These are phyloP conservation scores for Fusarium setosum DNA, from an alignment of 2,329 filamentous ascomycete species.

Conservation along the genomic window DNA sequence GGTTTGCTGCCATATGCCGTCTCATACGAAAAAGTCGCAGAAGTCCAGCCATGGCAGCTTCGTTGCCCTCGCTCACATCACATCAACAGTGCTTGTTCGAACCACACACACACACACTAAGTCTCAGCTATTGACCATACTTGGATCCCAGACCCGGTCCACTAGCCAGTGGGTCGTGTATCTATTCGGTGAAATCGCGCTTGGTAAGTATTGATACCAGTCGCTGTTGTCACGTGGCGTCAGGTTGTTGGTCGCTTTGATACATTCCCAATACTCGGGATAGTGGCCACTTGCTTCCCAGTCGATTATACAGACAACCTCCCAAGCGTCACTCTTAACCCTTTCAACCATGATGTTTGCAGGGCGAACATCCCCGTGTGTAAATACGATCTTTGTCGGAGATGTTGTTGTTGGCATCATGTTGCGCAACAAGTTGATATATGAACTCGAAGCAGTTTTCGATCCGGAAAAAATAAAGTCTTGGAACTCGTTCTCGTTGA, in stretches of 20 bases:
- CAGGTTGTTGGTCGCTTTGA: conserved; percentile 32
- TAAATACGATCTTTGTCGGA: conserved; percentile 14
- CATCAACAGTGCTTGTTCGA: background rate
- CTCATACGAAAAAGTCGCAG: too few relatives aligned
- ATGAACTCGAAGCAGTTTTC: conserved; percentile 10
- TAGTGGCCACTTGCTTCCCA: conserved; percentile 33
- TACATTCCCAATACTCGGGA: conserved; percentile 34
- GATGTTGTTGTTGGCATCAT: conserved; percentile 4
- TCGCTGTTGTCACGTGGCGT: background rate
- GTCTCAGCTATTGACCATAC: background rate
- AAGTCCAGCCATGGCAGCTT: too few relatives aligned
- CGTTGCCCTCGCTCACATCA: background rate
- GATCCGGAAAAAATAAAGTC: conserved; percentile 21
- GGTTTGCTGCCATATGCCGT: too few relatives aligned
- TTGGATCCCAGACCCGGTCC: background rate
- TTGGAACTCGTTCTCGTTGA: conserved; percentile 7
- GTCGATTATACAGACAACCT: conserved; percentile 23
- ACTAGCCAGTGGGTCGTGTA: background rate
- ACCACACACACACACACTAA: too few relatives aligned
- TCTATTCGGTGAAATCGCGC: background rate
- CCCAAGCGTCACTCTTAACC: conserved; percentile 10
- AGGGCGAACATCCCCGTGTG: conserved; percentile 20
- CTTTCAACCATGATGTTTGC: conserved; percentile 3
- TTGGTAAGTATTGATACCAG: background rate
- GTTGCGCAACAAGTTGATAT: conserved; percentile 10